These are phyloP conservation scores for Neofusicoccum cordaticola DNA, from an alignment of 2,329 filamentous ascomycete species.

Conservation along the genomic window DNA sequence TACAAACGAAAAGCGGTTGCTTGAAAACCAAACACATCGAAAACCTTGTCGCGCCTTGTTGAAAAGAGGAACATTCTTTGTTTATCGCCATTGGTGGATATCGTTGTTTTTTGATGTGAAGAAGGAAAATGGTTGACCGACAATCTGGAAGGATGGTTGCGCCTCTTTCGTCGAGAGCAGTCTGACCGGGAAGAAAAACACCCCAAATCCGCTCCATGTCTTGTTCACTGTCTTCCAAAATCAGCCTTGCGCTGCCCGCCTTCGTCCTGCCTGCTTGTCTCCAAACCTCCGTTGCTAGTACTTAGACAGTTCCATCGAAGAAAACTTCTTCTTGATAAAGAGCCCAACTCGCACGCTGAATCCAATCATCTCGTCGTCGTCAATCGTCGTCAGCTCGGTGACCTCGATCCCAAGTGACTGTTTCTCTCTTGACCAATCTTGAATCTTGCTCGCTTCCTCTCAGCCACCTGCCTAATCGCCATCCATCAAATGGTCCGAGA, in stretches of 20 bases:
- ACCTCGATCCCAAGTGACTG: background rate
- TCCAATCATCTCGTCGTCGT: slow-evolving; percentile 10
- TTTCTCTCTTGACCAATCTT: background rate
- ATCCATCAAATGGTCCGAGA: slow-evolving; percentile 1
- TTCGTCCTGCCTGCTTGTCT: background rate
- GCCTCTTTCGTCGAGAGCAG: background rate
- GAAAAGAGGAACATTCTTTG: background rate
- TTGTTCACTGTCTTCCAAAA: too few species aligned
- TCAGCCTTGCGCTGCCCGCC: too few species aligned
- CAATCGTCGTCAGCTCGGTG: background rate
- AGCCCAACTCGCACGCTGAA: background rate
- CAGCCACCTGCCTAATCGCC: background rate
- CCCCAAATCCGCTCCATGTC: too few species aligned
- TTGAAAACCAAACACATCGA: background rate
- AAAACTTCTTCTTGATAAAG: background rate
- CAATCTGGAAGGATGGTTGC: background rate
- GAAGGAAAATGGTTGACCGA: background rate
- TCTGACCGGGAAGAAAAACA: background rate
- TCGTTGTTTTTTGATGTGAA: background rate
- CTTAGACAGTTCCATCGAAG: background rate
- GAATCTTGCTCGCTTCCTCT: background rate
- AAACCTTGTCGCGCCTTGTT: background rate
- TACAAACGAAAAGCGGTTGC: background rate
- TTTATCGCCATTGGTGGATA: slow-evolving; percentile 8
- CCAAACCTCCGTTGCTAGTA: background rate